Evolutionary conservation across 805 yeast species (phyloP).

Genomic region (Nakazawaea holstii): DNA sequence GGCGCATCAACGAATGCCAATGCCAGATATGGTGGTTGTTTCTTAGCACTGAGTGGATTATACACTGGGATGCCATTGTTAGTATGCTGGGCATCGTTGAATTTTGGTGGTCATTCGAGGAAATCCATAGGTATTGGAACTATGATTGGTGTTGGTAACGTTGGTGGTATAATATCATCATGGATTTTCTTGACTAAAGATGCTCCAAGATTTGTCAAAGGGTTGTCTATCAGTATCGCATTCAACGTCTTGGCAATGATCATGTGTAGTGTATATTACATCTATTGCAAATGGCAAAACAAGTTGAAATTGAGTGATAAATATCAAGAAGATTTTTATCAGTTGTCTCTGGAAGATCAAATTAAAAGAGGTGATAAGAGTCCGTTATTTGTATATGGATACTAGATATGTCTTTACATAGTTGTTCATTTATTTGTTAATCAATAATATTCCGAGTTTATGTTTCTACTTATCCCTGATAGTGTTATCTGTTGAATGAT

Average conservation of each 20-base stretch:
- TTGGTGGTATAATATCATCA: constrained; percentile 65
- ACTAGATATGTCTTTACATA: too few relatives aligned
- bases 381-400: too few relatives aligned
- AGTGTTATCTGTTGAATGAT: too few relatives aligned
- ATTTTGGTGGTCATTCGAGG: constrained; percentile 58
- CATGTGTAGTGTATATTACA: constrained; percentile 26
- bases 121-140: constrained; percentile 44
- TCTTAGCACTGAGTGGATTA: constrained; percentile 52
- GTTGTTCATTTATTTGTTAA: too few relatives aligned
- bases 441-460: too few relatives aligned
- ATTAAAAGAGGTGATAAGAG: constrained; percentile 9
- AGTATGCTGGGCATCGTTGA: constrained; percentile 62
- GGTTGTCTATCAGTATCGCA: constrained; percentile 46
- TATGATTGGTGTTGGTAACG: constrained; percentile 68
- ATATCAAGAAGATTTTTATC: constrained; percentile 26
- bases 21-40: constrained; percentile 60
- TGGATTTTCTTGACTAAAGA: constrained; percentile 49
- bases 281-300: constrained; percentile 26
- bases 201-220: constrained; percentile 55
- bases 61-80: constrained; percentile 66
- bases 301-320: constrained; percentile 28
- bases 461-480: too few relatives aligned
- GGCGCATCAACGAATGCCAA: constrained; percentile 33
- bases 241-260: constrained; percentile 37
- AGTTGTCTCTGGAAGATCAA: constrained; percentile 23